Evolutionary conservation across 1,284 basidiomycete species (phyloP).

Genomic region (Tremellales sp.): DNA sequence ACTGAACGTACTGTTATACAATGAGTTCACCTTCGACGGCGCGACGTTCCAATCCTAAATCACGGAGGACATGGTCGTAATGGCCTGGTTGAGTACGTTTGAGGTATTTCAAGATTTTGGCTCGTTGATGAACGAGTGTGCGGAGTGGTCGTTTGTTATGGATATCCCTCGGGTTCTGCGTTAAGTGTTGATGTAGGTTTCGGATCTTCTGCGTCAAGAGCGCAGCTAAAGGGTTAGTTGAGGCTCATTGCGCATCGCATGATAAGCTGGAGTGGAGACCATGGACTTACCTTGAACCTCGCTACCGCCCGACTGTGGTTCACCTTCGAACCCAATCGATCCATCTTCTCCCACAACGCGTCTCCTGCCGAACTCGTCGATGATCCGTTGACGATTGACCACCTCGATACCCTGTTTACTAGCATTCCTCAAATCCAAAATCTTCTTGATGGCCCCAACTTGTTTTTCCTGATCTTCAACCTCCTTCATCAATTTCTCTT

Average conservation of each 20-base stretch:
- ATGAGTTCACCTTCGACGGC: conserved; percentile 86
- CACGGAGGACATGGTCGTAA: conserved; percentile 68
- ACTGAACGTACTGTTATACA: conserved; percentile 9
- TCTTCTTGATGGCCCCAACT: conserved; percentile 61
- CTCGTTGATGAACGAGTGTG: conserved; percentile 73
- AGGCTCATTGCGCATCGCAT: not conserved
- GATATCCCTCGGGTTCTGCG: conserved; percentile 66
- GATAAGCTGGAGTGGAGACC: conserved; percentile 6
- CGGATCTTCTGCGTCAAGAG: conserved; percentile 82
- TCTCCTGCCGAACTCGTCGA: conserved; percentile 67
- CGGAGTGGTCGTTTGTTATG: conserved; percentile 71
- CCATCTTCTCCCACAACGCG: conserved; percentile 4
- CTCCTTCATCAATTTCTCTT: conserved; percentile 3
- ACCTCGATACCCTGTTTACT: conserved; percentile 76
- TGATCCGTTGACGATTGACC: conserved; percentile 77
- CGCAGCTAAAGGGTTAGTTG: conserved; percentile 58
- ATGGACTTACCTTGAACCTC: conserved; percentile 75
- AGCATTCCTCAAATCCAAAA: conserved; percentile 82
- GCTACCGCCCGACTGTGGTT: conserved; percentile 66
- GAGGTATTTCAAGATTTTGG: conserved; percentile 77
- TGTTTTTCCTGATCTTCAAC: conserved; percentile 55
- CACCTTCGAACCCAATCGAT: not conserved
- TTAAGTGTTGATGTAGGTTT: conserved; percentile 71
- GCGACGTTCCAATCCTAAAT: conserved; percentile 70
- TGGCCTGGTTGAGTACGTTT: conserved; percentile 62